These are phyloP conservation scores for Selaginella moellendorffii DNA, from an alignment of 75 land plant species.

Conservation along the genomic window DNA sequence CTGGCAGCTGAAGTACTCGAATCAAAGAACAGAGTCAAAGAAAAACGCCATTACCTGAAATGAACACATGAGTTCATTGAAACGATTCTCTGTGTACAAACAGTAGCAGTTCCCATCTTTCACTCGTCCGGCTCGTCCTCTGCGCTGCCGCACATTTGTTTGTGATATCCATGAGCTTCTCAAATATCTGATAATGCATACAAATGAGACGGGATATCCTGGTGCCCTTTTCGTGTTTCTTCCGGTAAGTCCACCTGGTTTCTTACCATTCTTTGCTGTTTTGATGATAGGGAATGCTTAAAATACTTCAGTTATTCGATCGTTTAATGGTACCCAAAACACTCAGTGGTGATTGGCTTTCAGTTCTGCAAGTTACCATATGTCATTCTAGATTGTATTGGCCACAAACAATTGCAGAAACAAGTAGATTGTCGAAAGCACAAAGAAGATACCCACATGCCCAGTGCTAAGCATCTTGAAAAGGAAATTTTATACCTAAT, in stretches of 20 bases:
- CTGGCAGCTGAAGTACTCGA: slow-evolving; percentile 47
- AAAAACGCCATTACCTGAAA: slow-evolving; percentile 52
- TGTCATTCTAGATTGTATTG: slow-evolving; percentile 73
- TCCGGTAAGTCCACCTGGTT: slow-evolving; percentile 80
- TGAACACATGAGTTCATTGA: slow-evolving; percentile 60
- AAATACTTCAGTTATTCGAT: slow-evolving; percentile 51
- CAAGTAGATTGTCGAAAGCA: slow-evolving; percentile 84
- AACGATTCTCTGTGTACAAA: slow-evolving; percentile 63
- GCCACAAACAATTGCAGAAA: slow-evolving; percentile 95
- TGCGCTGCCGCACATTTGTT: slow-evolving; percentile 84
- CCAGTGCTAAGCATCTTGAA: slow-evolving; percentile 49
- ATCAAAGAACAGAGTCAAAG: neutral
- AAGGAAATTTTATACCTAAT: slow-evolving; percentile 80
- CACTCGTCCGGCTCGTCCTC: slow-evolving; percentile 92
- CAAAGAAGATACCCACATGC: slow-evolving; percentile 60
- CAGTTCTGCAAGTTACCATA: too few relatives aligned
- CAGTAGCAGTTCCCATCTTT: slow-evolving; percentile 71
- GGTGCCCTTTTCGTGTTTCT: slow-evolving; percentile 85
- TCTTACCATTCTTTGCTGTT: too few relatives aligned
- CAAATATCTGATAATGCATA: slow-evolving; percentile 82
- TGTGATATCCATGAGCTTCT: slow-evolving; percentile 90
- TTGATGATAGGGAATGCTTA: slow-evolving; percentile 58
- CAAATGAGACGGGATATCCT: slow-evolving; percentile 25
- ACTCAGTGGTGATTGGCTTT: slow-evolving; percentile 82
- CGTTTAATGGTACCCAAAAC: slow-evolving; percentile 45